Evolutionary conservation across 2,329 filamentous ascomycete genomes (phyloP).

Genomic region (Beauveria sp.): DNA sequence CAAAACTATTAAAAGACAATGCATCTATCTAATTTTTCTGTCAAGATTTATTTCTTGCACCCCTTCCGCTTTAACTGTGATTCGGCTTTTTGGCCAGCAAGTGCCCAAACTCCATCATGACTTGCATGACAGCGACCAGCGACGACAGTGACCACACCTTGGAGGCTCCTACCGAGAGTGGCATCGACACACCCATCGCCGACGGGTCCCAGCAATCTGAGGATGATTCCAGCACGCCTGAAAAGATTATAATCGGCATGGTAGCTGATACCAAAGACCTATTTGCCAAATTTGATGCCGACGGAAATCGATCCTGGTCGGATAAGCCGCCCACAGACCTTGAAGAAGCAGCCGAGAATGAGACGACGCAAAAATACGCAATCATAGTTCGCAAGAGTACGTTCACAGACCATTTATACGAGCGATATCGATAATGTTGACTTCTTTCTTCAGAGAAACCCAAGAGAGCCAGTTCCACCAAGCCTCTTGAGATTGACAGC

Average conservation of each 20-base stretch:
- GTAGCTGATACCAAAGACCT: conserved; percentile 34
- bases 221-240: background rate
- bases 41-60: background rate
- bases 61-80: no score
- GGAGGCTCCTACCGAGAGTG: background rate
- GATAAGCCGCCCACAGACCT: conserved; percentile 47
- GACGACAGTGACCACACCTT: background rate
- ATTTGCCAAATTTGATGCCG: conserved; percentile 37
- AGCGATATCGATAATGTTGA: background rate
- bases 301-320: conserved; percentile 46
- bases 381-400: conserved; percentile 47
- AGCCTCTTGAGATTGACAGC: conserved; percentile 52
- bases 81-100: background rate
- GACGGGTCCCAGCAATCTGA: background rate
- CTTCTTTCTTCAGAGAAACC: conserved; percentile 22
- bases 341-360: conserved; percentile 50
- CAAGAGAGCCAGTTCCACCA: conserved; percentile 50
- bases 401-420: background rate
- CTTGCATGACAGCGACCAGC: background rate
- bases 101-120: background rate
- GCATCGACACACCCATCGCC: background rate
- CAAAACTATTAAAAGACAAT: no score
- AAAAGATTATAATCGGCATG: conserved; percentile 26
- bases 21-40: no score
- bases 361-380: conserved; percentile 53